Evolutionary conservation across 169 alveolate species (phyloP), one percentile per base, ranked within the genome.

Genomic region (Perkinsus olseni): DNA sequence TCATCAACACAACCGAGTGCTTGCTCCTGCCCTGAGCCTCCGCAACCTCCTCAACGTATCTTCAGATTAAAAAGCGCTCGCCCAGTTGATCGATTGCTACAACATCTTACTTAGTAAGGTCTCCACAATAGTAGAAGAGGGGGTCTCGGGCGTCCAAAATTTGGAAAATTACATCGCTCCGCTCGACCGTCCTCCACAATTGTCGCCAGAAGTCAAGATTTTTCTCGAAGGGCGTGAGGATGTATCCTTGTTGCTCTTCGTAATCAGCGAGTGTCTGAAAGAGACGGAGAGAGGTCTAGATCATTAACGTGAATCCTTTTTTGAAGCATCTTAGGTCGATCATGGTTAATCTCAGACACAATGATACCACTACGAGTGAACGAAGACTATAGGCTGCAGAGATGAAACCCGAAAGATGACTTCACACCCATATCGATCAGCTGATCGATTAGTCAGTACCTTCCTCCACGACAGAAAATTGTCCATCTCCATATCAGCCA

Each of bases 141-240:
- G 99, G 99, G 94, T 99, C 98, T 93, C 99, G 96, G 8, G 99
- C 99, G 95, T 99, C 99, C 21, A 99, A 98, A 39, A 99, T 98
- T 94, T 98, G 98, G 92, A 98, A 97, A 45, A 99, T 94, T 31
- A 99, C 94, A 93, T 98, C 98, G 82, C 99, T 96, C 93, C 97
- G 97, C 91, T 99, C 99, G 17, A 98, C 97, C 10, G 98, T 99
- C 92, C 99, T 97, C 99, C 99, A 99, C 92, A 99, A 96, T 96
- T 99, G 99, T 95, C 98, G 96, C 99, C 99, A 99, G 39, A 98
- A 99, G 91, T 99, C 99, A 11, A 99, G 92, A 95, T 99, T 99
- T 96, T 98, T 99, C 95, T 99, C 99, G 95, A 97, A 99, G 20
- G 99, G 99, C 0, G 99, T 99, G 91, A 99, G 97, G 48, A 96